Evolutionary conservation across 2,329 filamentous ascomycete species (phyloP).

Genomic region (Talaromyces atroroseus): DNA sequence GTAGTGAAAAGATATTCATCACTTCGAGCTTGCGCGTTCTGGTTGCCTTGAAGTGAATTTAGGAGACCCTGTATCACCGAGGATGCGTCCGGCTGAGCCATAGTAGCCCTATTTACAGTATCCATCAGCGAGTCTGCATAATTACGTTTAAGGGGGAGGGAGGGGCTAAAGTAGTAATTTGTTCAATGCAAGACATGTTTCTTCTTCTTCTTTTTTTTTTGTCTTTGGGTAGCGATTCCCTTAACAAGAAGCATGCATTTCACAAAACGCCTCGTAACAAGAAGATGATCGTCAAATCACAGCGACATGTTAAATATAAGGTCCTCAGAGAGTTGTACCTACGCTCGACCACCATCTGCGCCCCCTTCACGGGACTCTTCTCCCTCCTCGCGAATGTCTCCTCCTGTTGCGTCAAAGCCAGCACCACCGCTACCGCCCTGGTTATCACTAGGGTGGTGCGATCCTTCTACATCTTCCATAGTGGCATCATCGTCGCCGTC

Average conservation of each 20-base stretch:
- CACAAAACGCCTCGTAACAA: slow-evolving; percentile 13
- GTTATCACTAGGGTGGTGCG: slow-evolving; percentile 52
- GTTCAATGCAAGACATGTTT: slow-evolving; percentile 1
- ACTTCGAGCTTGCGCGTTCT: slow-evolving; percentile 39
- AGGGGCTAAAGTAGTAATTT: slow-evolving; percentile 5
- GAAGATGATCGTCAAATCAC: background rate
- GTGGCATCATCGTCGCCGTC: slow-evolving; percentile 66
- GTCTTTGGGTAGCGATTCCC: background rate
- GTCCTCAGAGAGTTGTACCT: slow-evolving; percentile 60
- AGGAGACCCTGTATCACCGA: slow-evolving; percentile 83
- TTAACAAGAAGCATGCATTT: slow-evolving; percentile 11
- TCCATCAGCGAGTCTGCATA: slow-evolving; percentile 14
- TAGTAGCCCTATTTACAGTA: slow-evolving; percentile 50
- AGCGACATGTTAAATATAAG: slow-evolving; percentile 2
- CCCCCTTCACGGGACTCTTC: slow-evolving; percentile 84
- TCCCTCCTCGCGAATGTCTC: slow-evolving; percentile 86
- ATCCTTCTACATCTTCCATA: slow-evolving; percentile 70
- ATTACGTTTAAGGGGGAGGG: slow-evolving; percentile 11
- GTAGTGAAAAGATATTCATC: slow-evolving; percentile 70
- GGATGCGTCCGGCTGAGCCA: slow-evolving; percentile 62
- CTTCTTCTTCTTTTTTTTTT: background rate
- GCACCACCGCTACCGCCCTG: slow-evolving; percentile 71
- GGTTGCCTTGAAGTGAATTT: slow-evolving; percentile 63
- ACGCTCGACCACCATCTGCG: slow-evolving; percentile 97
- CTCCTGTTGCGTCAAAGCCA: slow-evolving; percentile 79